These are phyloP conservation scores for Brassica napus DNA, from an alignment of 345 rosid species.

Conservation along the genomic window DNA sequence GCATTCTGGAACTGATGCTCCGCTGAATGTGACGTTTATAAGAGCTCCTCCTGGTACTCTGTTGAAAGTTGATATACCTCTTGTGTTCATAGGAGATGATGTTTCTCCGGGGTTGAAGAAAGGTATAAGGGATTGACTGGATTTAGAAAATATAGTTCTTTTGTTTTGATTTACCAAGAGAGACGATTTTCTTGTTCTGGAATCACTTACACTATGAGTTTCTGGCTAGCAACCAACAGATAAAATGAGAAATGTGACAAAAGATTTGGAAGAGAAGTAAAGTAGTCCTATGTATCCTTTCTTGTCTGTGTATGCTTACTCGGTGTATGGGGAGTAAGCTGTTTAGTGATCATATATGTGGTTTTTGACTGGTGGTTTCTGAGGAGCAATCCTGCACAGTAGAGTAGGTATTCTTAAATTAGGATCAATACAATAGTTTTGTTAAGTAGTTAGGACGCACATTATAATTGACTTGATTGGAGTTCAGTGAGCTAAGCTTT, in stretches of 20 bases:
- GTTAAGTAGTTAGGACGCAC: neutral
- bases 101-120: constrained; percentile 91
- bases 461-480: neutral
- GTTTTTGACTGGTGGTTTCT: neutral
- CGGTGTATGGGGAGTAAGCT: neutral
- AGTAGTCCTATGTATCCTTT: neutral
- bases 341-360: neutral
- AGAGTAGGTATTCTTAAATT: constrained; percentile 1
- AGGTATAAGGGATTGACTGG: constrained; percentile 47
- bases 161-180: neutral
- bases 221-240: neutral
- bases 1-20: constrained; percentile 73
- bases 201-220: no score
- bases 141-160: neutral
- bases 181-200: neutral
- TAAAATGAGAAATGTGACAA: neutral
- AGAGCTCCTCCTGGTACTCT: constrained; percentile 77
- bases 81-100: constrained; percentile 80
- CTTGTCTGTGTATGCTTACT: neutral
- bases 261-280: neutral
- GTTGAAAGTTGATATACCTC: constrained; percentile 88
- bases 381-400: neutral
- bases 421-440: neutral
- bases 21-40: constrained; percentile 83
- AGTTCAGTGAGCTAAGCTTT: constrained; percentile 6